Conservation (phyloP, 495 filamentous ascomycete genomes). For the Pyrenula aspistea region DNA sequence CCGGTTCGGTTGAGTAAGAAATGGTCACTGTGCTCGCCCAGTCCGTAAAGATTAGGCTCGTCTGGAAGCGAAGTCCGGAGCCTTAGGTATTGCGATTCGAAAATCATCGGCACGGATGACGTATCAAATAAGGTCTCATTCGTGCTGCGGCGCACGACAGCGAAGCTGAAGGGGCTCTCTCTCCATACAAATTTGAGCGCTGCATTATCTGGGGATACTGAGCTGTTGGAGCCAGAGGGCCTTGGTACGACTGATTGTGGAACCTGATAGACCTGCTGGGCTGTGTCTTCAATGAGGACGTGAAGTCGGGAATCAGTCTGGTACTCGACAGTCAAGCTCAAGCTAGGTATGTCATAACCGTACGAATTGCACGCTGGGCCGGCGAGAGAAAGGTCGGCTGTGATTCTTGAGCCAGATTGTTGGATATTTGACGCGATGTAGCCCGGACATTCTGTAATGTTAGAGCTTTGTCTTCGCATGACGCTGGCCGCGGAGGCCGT, state of each 20-base stretch:
- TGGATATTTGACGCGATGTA: constrained; percentile 58
- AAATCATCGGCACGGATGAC: constrained; percentile 54
- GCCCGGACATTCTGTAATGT: constrained; percentile 42
- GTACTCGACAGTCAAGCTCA: constrained; percentile 63
- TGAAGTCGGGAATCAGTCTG: constrained; percentile 68
- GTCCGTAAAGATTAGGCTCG: constrained; percentile 61
- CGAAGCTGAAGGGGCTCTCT: constrained; percentile 64
- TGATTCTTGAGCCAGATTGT: constrained; percentile 28
- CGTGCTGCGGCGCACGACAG: constrained; percentile 45
- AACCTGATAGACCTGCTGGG: constrained; percentile 67
- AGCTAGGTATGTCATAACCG: constrained; percentile 51
- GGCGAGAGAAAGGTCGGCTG: constrained; percentile 55
- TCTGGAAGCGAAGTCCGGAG: constrained; percentile 57
- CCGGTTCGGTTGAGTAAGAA: constrained; percentile 59
- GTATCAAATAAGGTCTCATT: constrained; percentile 74
- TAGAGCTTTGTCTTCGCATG: background rate
- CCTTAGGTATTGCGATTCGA: constrained; percentile 67
- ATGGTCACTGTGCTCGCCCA: constrained; percentile 69
- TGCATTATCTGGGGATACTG: constrained; percentile 14
- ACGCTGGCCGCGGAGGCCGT: background rate
- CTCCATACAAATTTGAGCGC: constrained; percentile 52
- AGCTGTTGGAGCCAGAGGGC: constrained; percentile 22
- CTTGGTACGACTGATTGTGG: constrained; percentile 60
- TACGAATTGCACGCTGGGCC: constrained; percentile 60
- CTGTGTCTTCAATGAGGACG: constrained; percentile 68